These are phyloP conservation scores for Biscogniauxia sp. DNA, from an alignment of 2,329 filamentous ascomycete species.

Conservation along the genomic window DNA sequence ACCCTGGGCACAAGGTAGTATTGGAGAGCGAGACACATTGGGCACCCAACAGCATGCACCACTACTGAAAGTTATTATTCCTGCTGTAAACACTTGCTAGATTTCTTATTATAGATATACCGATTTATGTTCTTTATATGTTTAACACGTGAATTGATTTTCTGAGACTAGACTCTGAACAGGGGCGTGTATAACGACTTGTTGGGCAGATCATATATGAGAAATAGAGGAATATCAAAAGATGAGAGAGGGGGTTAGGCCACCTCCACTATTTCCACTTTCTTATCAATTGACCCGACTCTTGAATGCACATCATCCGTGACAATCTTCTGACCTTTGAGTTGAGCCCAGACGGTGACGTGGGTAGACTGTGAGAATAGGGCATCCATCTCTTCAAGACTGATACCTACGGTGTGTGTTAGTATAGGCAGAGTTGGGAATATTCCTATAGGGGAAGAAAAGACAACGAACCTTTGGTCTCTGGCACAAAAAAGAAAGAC, in stretches of 20 bases:
- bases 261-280: not conserved
- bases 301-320: not conserved
- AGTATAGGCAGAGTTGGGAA: not conserved
- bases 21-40: constrained; percentile 37
- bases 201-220: no score
- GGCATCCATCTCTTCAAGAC: constrained; percentile 40
- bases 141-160: not conserved
- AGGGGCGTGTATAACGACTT: not conserved
- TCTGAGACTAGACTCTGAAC: not conserved
- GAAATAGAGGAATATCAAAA: no score
- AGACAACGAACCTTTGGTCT: constrained; percentile 42
- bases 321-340: not conserved
- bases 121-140: not conserved
- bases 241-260: not conserved
- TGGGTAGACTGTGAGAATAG: constrained; percentile 5
- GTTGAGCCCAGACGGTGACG: constrained; percentile 6
- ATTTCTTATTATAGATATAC: not conserved
- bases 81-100: constrained; percentile 1
- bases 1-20: constrained; percentile 34
- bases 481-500: constrained; percentile 43
- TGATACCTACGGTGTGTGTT: constrained; percentile 9
- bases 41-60: constrained; percentile 39
- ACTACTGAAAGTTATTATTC: constrained; percentile 29
- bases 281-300: not conserved
- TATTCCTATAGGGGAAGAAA: not conserved